Base-by-base conservation (phyloP, 805 yeast genomes). In the Yamadazyma sp. region DNA sequence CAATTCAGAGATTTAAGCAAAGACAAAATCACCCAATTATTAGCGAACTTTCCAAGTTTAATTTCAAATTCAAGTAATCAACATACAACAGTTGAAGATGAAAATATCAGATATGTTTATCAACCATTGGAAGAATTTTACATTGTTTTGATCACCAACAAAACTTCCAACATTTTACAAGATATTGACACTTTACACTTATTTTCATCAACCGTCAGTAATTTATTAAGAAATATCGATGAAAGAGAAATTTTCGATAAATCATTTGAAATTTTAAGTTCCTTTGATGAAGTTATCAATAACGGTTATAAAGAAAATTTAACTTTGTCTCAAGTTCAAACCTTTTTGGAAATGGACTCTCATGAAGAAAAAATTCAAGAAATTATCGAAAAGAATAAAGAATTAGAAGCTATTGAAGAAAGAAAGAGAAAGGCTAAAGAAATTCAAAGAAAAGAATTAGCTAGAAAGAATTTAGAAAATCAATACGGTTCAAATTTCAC, bases 291-390 rank as follows among this genome's bases (percentile, higher is more conserved):
- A 64, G 85, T 93, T 37, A 79, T 93, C 48, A 79, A 80, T 35
- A 70, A 86, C 63, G 98, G 98, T 12, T 87, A 82, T 68, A 80
- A 86, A 47, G 99, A 93, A 60, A 84, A 87, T 60, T 67, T 91
- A 46, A 78, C 93, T 1, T 58, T 82, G 45, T 60, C 80, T 40
- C 98, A 93, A 66, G 84, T 93, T 45, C 79, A 77, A 58, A 86
- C 94, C 9, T 91, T 86, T 63, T 70, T 93, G 67, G 91, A 87
- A 56, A 91, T 93, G 98, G 98, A 93, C 64, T 85, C 95, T 26
- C 97, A 93, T 59, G 98, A 93, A 65, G 99, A 93, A 66, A 91
- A 86, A 70, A 91, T 94, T 55, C 98, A 93, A 70, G 97, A 93
- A 58, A 89, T 93, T 58, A 93, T 93, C 52, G 98, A 87, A 65